Conservation (phyloP, 2,329 filamentous ascomycete genomes). For the Phialemoniopsis sp. region DNA sequence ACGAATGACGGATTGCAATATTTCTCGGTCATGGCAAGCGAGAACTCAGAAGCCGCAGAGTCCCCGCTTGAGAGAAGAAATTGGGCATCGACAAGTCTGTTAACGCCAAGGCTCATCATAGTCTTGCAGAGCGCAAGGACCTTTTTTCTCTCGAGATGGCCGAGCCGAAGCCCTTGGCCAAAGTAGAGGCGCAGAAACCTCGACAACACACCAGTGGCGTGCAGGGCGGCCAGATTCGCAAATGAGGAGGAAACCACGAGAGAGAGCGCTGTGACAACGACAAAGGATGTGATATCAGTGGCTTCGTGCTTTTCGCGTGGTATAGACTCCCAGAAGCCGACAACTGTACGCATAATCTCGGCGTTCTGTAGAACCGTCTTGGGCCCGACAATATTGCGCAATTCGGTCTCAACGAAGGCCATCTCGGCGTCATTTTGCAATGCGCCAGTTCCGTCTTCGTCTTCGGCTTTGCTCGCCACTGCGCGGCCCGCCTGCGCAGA, state of each 20-base stretch:
- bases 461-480: neutral
- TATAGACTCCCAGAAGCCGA: constrained; percentile 61
- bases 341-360: constrained; percentile 58
- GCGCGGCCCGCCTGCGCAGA: neutral
- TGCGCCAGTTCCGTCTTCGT: neutral
- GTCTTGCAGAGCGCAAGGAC: constrained; percentile 64
- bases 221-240: constrained; percentile 67
- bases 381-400: constrained; percentile 45
- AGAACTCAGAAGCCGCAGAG: constrained; percentile 60
- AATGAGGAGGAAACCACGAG: constrained; percentile 57
- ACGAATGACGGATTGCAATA: constrained; percentile 81
- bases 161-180: constrained; percentile 42
- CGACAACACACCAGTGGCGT: constrained; percentile 67
- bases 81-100: constrained; percentile 76
- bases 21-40: constrained; percentile 65
- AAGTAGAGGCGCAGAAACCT: constrained; percentile 63
- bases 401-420: constrained; percentile 18
- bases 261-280: constrained; percentile 61
- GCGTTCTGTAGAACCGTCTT: constrained; percentile 53
- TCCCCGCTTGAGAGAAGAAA: constrained; percentile 58
- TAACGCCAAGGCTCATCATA: constrained; percentile 73
- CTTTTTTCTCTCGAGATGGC: constrained; percentile 49
- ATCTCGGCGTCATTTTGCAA: no score
- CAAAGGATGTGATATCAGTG: constrained; percentile 45
- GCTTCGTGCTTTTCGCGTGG: constrained; percentile 40